Evolutionary conservation across 345 rosid species (phyloP).

Genomic region (Turritis glabra): DNA sequence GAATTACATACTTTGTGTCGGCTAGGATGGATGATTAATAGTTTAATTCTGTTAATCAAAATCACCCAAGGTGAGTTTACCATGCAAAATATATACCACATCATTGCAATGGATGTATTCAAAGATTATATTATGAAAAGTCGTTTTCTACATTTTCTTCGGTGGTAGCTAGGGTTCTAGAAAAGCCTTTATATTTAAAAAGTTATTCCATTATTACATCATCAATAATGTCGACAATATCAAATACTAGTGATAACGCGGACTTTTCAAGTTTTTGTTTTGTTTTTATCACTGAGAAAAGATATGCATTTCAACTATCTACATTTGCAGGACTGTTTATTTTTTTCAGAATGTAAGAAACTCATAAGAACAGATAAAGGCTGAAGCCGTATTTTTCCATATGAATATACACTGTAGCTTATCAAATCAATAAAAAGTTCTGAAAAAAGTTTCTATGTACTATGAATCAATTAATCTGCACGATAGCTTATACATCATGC

Average conservation of each 20-base stretch:
- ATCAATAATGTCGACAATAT: conserved; percentile 27
- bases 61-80: conserved; percentile 8
- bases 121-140: neutral
- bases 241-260: conserved; percentile 10
- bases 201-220: conserved; percentile 27
- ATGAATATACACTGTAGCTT: conserved; percentile 5
- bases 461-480: neutral
- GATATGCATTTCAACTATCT: neutral
- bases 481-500: neutral
- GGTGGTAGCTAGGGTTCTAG: conserved; percentile 37
- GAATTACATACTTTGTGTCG: conserved; percentile 15
- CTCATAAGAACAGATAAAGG: neutral
- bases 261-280: conserved; percentile 12
- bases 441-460: conserved; percentile 12
- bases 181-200: neutral
- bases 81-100: neutral
- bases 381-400: conserved; percentile 15
- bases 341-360: neutral
- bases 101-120: conserved; percentile 30
- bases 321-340: conserved; percentile 4
- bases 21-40: conserved; percentile 11
- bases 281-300: neutral
- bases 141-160: conserved; percentile 30
- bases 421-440: conserved; percentile 2
- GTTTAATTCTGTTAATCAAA: neutral